Base-by-base conservation (phyloP, 75 land plant genomes). In the Picea glauca region DNA sequence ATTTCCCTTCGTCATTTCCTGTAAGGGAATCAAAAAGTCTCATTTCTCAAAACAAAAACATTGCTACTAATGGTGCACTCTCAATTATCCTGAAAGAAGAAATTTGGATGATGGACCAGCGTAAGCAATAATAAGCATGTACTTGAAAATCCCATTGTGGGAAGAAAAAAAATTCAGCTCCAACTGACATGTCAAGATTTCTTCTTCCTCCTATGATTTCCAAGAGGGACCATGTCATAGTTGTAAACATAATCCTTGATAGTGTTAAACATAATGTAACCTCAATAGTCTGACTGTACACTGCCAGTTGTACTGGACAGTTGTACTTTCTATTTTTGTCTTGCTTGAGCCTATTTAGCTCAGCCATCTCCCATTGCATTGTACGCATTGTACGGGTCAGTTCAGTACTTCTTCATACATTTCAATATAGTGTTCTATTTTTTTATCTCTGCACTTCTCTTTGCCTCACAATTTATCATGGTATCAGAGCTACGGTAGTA, bases 171-270 rank as follows among this genome's bases (percentile, higher is more conserved):
- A 81, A 81, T 50, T 85, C 85, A 32, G 87, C 82, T 60, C 81
- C 83, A 32, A 75, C 72, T 17, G 89, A 75, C 78, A 84, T 80
- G 74, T 91, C 88, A 32, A 89, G 85, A 61, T 87, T 89, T 78
- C 89, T 84, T 63, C 94, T 57, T 20, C 94, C 94, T 15, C 89
- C 91, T 58, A 92, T 78, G 26, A 92, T 87, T 85, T 92, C 92
- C 30, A 92, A 79, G 31, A 90, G 26, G 85, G 21, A 92, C 90
- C 90, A 92, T 90, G 13, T 92, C 94, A 75, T 81, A 92, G 81
- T 92, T 92, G 82, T 84, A 92, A 12, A 90, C 94, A 66, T 92
- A 92, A n/a, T 85, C 88, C 65, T 88, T 92, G 9, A 83, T 92
- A 35, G 7, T 67, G 20, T 21, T 67, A 6, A n/a, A n/a, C n/a